A percentile compares a stretch with the other conserved stretches of the same genome.
These are phyloP conservation scores for Thermothelomyces thermophilus DNA, from an alignment of 2,329 filamentous ascomycete species.

Conservation along the genomic window DNA sequence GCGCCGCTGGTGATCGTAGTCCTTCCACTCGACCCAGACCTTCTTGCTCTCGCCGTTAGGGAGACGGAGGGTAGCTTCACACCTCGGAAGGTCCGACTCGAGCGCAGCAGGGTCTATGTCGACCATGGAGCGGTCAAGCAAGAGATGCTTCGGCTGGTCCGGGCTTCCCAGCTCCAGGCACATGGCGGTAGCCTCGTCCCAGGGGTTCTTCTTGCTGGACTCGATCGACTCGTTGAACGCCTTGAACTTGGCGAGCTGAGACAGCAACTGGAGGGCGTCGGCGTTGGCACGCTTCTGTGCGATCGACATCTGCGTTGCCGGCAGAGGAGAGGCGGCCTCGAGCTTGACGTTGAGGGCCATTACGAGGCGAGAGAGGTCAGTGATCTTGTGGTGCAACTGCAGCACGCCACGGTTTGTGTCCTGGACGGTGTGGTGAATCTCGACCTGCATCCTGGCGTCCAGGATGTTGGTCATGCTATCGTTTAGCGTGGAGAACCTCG, in stretches of 20 bases:
- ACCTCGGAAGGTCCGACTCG: slow-evolving; percentile 32
- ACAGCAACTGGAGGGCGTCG: slow-evolving; percentile 35
- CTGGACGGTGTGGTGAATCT: slow-evolving; percentile 42
- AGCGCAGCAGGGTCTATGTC: slow-evolving; percentile 30
- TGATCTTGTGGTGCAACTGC: slow-evolving; percentile 41
- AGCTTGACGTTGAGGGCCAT: slow-evolving; percentile 40
- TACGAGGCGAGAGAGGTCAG: slow-evolving; percentile 40
- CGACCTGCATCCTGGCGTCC: slow-evolving; percentile 40
- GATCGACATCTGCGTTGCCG: slow-evolving; percentile 28
- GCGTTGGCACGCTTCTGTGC: slow-evolving; percentile 34
- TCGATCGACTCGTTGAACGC: slow-evolving; percentile 45
- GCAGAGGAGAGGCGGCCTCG: slow-evolving; percentile 24
- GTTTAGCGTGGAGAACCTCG: slow-evolving; percentile 39
- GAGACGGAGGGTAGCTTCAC: slow-evolving; percentile 35
- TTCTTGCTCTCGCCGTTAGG: slow-evolving; percentile 30
- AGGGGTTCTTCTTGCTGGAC: slow-evolving; percentile 25
- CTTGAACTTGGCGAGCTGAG: slow-evolving; percentile 44
- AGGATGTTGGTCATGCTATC: slow-evolving; percentile 44
- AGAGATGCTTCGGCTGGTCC: slow-evolving; percentile 29
- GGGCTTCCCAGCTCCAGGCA: slow-evolving; percentile 36
- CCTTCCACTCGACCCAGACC: slow-evolving; percentile 47
- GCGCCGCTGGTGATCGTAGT: slow-evolving; percentile 35
- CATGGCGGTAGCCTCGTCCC: slow-evolving; percentile 34
- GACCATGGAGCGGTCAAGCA: slow-evolving; percentile 32
- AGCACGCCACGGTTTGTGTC: slow-evolving; percentile 43